Conservation (phyloP, 2,329 filamentous ascomycete genomes). For the Neofusicoccum cordaticola region DNA sequence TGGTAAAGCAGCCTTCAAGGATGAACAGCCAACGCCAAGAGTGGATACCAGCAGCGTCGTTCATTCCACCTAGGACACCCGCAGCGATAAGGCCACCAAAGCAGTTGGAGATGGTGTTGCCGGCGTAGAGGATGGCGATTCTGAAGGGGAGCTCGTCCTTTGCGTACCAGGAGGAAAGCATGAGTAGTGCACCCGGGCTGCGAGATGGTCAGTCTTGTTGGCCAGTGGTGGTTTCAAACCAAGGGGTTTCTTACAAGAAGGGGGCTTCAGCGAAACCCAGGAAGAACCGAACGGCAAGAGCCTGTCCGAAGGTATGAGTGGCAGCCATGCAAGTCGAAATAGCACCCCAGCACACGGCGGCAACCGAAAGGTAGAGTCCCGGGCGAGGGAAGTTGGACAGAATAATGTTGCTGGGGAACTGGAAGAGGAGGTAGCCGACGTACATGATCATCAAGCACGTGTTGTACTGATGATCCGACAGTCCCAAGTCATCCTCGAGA, state of each 20-base stretch:
- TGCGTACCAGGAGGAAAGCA: constrained; percentile 54
- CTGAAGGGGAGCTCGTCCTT: constrained; percentile 51
- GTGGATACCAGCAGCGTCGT: constrained; percentile 26
- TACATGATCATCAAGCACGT: constrained; percentile 20
- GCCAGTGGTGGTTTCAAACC: background rate
- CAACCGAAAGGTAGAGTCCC: constrained; percentile 16
- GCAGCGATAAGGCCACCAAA: constrained; percentile 56
- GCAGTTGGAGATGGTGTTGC: constrained; percentile 48
- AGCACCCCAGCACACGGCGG: constrained; percentile 9
- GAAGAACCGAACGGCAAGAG: constrained; percentile 10
- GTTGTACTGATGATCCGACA: constrained; percentile 33
- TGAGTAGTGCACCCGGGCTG: constrained; percentile 46
- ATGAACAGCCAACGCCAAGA: constrained; percentile 37
- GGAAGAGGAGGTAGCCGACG: constrained; percentile 23
- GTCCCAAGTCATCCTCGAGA: constrained; percentile 30
- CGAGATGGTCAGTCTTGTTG: constrained; percentile 8
- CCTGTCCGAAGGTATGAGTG: background rate
- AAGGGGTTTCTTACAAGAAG: background rate
- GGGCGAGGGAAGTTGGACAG: constrained; percentile 17
- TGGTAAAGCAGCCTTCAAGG: constrained; percentile 37
- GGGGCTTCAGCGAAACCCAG: constrained; percentile 15
- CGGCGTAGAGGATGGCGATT: constrained; percentile 52
- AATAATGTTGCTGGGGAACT: constrained; percentile 25
- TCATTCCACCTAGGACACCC: constrained; percentile 46
- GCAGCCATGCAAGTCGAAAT: constrained; percentile 15